Evolutionary conservation across 176 grass and related monocot genomes (phyloP).

Genomic region (Bolboschoenus planiculmis): DNA sequence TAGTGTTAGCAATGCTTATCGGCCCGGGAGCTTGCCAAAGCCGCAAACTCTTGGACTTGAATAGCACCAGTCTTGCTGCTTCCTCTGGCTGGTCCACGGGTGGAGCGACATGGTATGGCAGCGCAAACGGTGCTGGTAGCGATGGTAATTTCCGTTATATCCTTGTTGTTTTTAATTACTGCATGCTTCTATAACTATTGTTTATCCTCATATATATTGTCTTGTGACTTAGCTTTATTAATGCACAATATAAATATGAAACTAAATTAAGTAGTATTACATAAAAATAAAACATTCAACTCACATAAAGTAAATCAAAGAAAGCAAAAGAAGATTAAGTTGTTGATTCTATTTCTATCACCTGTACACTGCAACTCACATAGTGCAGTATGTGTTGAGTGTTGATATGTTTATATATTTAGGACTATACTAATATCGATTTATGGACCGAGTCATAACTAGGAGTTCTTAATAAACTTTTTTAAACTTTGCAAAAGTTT

Average conservation of each 20-base stretch:
- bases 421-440: background rate
- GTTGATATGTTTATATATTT: background rate
- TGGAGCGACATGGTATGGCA: conserved; percentile 77
- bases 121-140: conserved; percentile 61
- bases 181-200: background rate
- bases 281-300: no score
- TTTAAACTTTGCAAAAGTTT: no score
- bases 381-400: background rate
- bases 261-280: no score
- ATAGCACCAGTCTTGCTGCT: background rate
- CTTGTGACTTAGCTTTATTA: no score
- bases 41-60: conserved; percentile 23
- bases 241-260: no score
- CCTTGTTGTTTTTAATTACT: background rate
- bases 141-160: conserved; percentile 43
- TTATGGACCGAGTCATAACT: background rate
- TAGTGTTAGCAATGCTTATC: conserved; percentile 6
- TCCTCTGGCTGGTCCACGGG: conserved; percentile 41
- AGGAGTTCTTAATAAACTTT: no score
- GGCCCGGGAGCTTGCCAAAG: conserved; percentile 16
- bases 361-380: no score
- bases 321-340: no score
- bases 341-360: no score
- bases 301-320: no score
- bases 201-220: no score